A percentile compares a stretch with the other conserved stretches of the same genome.
Conservation (phyloP, 2,329 filamentous ascomycete genomes). For the Penicillium oxalicum region DNA sequence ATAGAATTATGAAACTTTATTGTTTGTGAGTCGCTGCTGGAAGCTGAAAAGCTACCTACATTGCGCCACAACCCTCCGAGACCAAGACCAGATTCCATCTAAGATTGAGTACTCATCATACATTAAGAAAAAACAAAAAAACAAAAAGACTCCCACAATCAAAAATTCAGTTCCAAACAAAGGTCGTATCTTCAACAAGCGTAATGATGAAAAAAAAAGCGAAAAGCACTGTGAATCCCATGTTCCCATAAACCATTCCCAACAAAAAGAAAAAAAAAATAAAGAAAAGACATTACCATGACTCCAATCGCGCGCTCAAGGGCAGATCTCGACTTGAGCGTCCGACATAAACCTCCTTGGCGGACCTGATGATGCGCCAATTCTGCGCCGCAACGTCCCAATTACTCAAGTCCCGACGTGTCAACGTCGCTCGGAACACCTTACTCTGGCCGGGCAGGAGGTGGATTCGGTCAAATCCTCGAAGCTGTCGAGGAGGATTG, state of each 20-base stretch:
- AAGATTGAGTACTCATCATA: too few relatives aligned
- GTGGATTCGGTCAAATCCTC: slow-evolving; percentile 4
- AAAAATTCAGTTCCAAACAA: too few relatives aligned
- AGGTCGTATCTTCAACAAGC: too few relatives aligned
- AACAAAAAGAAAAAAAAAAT: neutral
- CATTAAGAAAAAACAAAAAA: too few relatives aligned
- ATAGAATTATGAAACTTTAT: too few relatives aligned
- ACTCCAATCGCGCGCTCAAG: slow-evolving; percentile 1
- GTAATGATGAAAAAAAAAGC: too few relatives aligned
- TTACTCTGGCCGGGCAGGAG: slow-evolving; percentile 1
- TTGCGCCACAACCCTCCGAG: too few relatives aligned
- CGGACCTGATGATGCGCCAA: slow-evolving; percentile 57
- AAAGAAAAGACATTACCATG: neutral
- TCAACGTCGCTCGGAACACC: slow-evolving; percentile 51
- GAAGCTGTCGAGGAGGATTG: slow-evolving; percentile 3
- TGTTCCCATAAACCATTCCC: neutral
- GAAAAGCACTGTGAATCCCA: too few relatives aligned
- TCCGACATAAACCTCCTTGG: slow-evolving; percentile 51
- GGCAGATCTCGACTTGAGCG: slow-evolving; percentile 7
- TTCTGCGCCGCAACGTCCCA: slow-evolving; percentile 69
- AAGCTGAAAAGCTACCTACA: too few relatives aligned
- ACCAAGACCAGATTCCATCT: too few relatives aligned
- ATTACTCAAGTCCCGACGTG: slow-evolving; percentile 69
- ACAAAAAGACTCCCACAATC: too few relatives aligned
- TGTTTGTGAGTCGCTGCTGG: too few relatives aligned